Evolutionary conservation across 1,139 yeast genomes (phyloP), one percentile per base, ranked within the genome.

Genomic region (Komagataea norvegica): DNA sequence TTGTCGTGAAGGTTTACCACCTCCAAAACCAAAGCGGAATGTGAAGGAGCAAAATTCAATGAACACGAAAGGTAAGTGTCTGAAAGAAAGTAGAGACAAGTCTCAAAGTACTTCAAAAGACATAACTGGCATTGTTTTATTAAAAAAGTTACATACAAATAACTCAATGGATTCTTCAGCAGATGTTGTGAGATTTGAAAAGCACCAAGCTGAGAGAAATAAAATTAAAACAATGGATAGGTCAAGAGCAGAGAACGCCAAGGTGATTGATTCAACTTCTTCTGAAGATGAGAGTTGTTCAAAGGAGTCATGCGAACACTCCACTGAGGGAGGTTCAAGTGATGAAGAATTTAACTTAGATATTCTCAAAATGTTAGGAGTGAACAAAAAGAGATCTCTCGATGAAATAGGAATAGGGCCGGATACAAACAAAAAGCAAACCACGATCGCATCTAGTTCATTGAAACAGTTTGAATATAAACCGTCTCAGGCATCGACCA

Each of bases 1-100:
- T 36, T 70, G 74, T 40, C 60, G 64, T 28, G 69, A 65, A 31
- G 74, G 74, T 1, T 52, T 68, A 26, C 53, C 54, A 1, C 60
- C 61, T 1, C 60, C 60, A 9, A 43, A 42, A 30, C 30, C 31
- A 3, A 37, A 17, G 3, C 34, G 35, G 20, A 26, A 19, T 10
- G 6, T 9, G 1, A 40, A 24, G 5, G 29, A 5, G 16, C 23
- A 10, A 21, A 28, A 15, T 10, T 10, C 8, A 36, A 37, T n/a
- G n/a, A n/a, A n/a, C n/a, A n/a, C n/a, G n/a, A n/a, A n/a, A n/a
- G n/a, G n/a, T n/a, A n/a, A n/a, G n/a, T n/a, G n/a, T n/a, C n/a
- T n/a, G n/a, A n/a, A n/a, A n/a, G n/a, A n/a, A n/a, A n/a, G n/a
- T n/a, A n/a, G n/a, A n/a, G n/a, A n/a, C n/a, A n/a, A n/a, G n/a